These are phyloP conservation scores for Globisporangium orthogonon DNA, from an alignment of 352 stramenopile species.

Conservation along the genomic window DNA sequence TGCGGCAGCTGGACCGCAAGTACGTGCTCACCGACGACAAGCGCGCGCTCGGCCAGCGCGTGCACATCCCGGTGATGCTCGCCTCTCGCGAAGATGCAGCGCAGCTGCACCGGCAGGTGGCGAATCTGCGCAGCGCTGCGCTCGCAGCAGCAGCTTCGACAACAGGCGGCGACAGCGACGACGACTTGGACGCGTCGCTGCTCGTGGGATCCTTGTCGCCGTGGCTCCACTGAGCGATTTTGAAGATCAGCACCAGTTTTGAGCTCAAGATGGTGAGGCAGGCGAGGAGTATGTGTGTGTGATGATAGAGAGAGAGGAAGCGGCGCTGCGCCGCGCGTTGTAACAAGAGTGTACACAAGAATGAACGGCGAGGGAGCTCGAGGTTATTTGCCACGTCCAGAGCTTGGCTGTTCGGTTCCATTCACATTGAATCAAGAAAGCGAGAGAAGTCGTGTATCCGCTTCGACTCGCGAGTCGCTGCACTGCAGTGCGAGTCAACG, in stretches of 20 bases:
- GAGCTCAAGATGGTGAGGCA: background rate
- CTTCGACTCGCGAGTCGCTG: background rate
- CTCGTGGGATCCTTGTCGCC: slow-evolving; percentile 48
- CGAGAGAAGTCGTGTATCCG: background rate
- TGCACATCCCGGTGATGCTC: slow-evolving; percentile 69
- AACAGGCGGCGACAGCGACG: slow-evolving; percentile 2
- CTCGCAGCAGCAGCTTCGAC: background rate
- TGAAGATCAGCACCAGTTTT: slow-evolving; percentile 1
- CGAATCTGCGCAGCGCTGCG: slow-evolving; percentile 4
- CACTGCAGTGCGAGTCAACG: too few species aligned
- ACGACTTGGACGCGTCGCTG: slow-evolving; percentile 3
- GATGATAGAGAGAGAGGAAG: background rate
- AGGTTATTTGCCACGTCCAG: background rate
- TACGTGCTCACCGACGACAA: slow-evolving; percentile 66
- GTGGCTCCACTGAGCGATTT: slow-evolving; percentile 43
- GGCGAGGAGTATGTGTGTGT: background rate
- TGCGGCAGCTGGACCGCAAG: slow-evolving; percentile 35
- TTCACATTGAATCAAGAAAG: background rate
- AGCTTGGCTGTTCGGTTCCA: background rate
- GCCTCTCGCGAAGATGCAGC: slow-evolving; percentile 44
- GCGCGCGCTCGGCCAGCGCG: slow-evolving; percentile 25
- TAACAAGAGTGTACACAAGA: slow-evolving; percentile 4
- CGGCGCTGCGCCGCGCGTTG: background rate
- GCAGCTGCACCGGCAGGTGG: slow-evolving; percentile 33
- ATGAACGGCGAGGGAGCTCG: background rate